A percentile compares a stretch with the other conserved stretches of the same genome.
phyloP scores from a whole-genome alignment of 176 grass and related monocot species.

The Zea luxurians region DNA sequence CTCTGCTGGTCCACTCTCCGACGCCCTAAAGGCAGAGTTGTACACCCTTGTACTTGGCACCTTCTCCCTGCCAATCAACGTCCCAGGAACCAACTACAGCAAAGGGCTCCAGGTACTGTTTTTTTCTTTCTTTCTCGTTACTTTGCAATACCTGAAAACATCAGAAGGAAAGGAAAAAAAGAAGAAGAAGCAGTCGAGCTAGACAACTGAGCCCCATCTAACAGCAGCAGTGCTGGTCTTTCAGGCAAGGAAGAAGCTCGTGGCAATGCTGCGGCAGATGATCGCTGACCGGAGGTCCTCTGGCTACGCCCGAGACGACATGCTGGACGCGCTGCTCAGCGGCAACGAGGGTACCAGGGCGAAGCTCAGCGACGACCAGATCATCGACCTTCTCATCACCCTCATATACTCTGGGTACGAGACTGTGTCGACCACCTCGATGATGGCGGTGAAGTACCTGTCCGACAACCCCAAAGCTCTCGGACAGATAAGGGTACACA shows the following conservation, averaged over 20 bases:
- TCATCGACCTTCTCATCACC: constrained; percentile 88
- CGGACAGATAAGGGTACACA: constrained; percentile 71
- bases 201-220: constrained; percentile 9
- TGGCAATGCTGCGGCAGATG: constrained; percentile 70
- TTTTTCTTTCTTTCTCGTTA: not conserved
- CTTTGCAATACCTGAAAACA: constrained; percentile 24
- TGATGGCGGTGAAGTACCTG: constrained; percentile 98
- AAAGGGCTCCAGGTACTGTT: constrained; percentile 68
- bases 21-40: constrained; percentile 74
- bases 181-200: not conserved
- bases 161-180: not conserved
- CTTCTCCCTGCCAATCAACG: constrained; percentile 83
- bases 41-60: constrained; percentile 92
- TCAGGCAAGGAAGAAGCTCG: constrained; percentile 90
- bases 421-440: constrained; percentile 87
- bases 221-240: constrained; percentile 6
- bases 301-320: constrained; percentile 53
- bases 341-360: constrained; percentile 49
- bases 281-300: constrained; percentile 58
- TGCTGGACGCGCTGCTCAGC: constrained; percentile 66
- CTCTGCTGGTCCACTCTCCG: constrained; percentile 72
- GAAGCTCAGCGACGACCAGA: constrained; percentile 77
- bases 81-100: constrained; percentile 81
- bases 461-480: constrained; percentile 74
- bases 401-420: constrained; percentile 97